Evolutionary conservation across 177 flowering plant species (phyloP), one percentile per base, ranked within the genome.

Genomic region (Vitis hybrid): DNA sequence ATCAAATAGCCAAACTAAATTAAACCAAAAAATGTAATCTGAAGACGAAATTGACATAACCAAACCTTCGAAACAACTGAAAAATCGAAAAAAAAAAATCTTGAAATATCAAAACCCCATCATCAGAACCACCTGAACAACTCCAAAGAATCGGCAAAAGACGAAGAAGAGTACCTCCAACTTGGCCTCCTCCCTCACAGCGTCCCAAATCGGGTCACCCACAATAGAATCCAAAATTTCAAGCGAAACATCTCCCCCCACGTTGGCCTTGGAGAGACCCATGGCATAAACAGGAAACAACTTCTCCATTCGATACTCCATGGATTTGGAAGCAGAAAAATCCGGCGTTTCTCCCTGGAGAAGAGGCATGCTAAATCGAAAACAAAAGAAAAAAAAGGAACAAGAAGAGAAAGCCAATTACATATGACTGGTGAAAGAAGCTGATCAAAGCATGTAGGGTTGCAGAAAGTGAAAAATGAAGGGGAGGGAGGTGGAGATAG

Each of bases 211-310:
- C 9, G 86, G 80, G 72, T 88, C 90, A 19, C 66, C 53, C 20
- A 29, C 71, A 31, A 18, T 31, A 31, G 65, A 48, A 63, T 50
- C 50, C 14, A 69, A 45, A 52, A 14, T 2, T 3, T 59, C 70
- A 31, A 20, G 15, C 0, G 59, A 45, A 52, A 45, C 26, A 50
- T 15, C 63, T 14, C 63, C 48, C 26, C 56, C 68, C n/a, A 56
- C 50, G 57, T 77, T 82, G 5, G 74, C 74, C 14, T 26, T 77
- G 15, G 64, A 65, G 54, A 60, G 11, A 2, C 88, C 85, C 82
- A 82, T 72, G 2, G 90, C 94, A 52, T 89, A 89, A 22, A 85
- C 81, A n/a, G 93, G 93, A 65, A 89, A 89, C 9, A 84, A 79
- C 72, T 73, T 87, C 77, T 87, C 91, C 3, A 82, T 65, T n/a